Base-by-base conservation (phyloP, 441 rosid species). In the Adansonia madagascariensis region DNA sequence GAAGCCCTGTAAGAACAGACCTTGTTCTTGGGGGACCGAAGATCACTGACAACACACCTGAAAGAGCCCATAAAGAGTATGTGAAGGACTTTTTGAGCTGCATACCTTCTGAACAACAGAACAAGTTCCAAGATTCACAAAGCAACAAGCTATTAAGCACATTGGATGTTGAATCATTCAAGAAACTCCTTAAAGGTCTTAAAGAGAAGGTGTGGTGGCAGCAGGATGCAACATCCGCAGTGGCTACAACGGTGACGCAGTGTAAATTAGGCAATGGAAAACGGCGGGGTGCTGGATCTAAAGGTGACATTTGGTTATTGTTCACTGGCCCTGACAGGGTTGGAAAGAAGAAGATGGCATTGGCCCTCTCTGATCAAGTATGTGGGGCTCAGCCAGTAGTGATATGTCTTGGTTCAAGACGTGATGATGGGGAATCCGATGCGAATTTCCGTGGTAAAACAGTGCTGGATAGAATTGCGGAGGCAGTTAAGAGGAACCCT, bases 331-430 rank as follows among this genome's bases (percentile, higher is more conserved):
- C 98, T 1, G 99, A 95, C 78, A 82, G 86, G 80, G 78, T 87
- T 10, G 99, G 99, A 78, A 95, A 95, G 89, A 90, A 82, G 84
- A 94, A 86, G 86, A 91, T 95, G 97, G 97, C 95, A 6, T 80
- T 88, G 14, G 90, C 94, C 43, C 83, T 95, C 3, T 90, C 99
- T 0, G 91, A 89, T 57, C 90, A 86, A 11, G 80, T 89, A 71
- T 86, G 83, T 1, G 90, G 89, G 52, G 72, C 87, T 24, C 82
- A 79, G 66, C 97, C 97, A 0, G 85, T 86, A 71, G 87, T 83
- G 27, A 82, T 95, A 69, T 73, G 85, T 55, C 90, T 95, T 10
- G 95, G 97, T 50, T 81, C 91, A 0, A 85, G 80, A 59, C 86
- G 80, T 0, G 86, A 84, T 35, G 87, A 82, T 56, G 80, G 77